Percentiles rank a stretch among this genome's conserved stretches.
Conservation (phyloP, 1,284 basidiomycete species). For the Ceratobasidium sp. region DNA sequence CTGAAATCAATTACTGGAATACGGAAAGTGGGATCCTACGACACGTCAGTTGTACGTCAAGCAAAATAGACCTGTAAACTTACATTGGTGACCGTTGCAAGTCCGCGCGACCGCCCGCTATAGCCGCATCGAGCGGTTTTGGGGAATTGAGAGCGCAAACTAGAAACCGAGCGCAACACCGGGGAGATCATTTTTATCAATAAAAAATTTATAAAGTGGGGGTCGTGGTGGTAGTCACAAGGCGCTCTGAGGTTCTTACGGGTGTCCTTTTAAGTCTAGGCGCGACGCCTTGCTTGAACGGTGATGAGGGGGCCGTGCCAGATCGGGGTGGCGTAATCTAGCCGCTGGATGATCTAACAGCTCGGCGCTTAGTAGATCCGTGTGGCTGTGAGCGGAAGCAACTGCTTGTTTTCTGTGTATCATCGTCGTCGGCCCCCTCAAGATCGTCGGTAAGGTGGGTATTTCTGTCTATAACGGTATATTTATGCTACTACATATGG, state of each 20-base stretch:
- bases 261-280: slow-evolving; percentile 6
- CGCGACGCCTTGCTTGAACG: neutral
- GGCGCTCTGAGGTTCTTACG: neutral
- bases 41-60: neutral
- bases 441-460: slow-evolving; percentile 36
- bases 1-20: slow-evolving; percentile 84
- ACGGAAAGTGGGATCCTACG: slow-evolving; percentile 47
- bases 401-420: slow-evolving; percentile 34
- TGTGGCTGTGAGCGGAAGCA: slow-evolving; percentile 1
- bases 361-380: neutral
- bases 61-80: neutral
- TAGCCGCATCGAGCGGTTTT: neutral
- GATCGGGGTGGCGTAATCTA: neutral
- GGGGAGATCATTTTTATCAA: slow-evolving; percentile 20
- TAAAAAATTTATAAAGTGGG: neutral
- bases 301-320: neutral
- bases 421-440: slow-evolving; percentile 29
- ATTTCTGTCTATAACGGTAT: neutral
- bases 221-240: neutral
- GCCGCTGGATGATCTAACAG: neutral
- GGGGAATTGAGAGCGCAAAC: neutral
- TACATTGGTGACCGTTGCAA: slow-evolving; percentile 21
- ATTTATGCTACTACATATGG: too few species aligned
- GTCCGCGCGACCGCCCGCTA: neutral
- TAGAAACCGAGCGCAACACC: slow-evolving; percentile 23